Evolutionary conservation across 805 yeast genomes (phyloP).

Genomic region (Metschnikowia lochheadii): DNA sequence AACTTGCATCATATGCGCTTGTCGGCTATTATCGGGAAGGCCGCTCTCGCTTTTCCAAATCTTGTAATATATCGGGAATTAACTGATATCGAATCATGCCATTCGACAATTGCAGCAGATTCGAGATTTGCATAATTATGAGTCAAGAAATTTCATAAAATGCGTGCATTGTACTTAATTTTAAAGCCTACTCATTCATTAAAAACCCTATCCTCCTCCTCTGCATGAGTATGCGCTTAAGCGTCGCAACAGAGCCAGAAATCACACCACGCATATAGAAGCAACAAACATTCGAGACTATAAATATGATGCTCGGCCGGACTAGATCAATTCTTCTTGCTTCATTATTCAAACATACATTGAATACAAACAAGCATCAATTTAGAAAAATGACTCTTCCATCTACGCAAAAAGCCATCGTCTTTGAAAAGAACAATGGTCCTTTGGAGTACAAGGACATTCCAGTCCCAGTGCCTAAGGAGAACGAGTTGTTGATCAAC

Average conservation of each 20-base stretch:
- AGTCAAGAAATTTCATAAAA: neutral
- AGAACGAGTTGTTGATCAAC: conserved; percentile 40
- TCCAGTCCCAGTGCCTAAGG: conserved; percentile 40
- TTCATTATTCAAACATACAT: neutral
- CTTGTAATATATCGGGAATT: neutral
- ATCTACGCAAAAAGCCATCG: conserved; percentile 40
- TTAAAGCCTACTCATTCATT: neutral
- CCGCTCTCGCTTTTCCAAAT: neutral
- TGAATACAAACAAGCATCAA: neutral
- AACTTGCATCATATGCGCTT: neutral
- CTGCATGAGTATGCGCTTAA: conserved; percentile 3
- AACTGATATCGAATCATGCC: neutral
- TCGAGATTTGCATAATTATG: neutral
- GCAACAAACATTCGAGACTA: neutral
- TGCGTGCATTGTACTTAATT: neutral
- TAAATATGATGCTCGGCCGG: neutral
- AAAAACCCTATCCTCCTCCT: neutral
- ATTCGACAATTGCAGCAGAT: neutral
- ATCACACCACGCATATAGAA: conserved; percentile 2
- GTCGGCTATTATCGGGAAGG: neutral
- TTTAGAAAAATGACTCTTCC: conserved; percentile 25
- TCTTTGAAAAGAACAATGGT: conserved; percentile 41
- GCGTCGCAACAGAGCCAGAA: neutral
- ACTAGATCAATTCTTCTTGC: neutral
- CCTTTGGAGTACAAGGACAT: conserved; percentile 36